Conservation (phyloP, 768 basidiomycete genomes). For the Termitomyces sp. region DNA sequence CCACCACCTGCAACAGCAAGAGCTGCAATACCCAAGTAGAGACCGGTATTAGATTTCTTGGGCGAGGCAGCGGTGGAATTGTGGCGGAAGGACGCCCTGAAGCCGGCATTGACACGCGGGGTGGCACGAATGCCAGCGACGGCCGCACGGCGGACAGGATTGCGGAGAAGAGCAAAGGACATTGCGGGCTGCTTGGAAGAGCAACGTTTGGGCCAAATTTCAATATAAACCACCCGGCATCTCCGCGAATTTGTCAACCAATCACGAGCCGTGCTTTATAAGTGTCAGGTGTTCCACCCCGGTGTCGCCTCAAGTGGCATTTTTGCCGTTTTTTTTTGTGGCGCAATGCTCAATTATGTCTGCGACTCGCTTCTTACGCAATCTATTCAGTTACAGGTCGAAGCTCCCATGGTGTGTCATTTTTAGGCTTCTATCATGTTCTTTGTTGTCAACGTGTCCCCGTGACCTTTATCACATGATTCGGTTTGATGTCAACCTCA, state of each 20-base stretch:
- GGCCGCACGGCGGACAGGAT: constrained; percentile 42
- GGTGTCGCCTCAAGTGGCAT: not conserved
- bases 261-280: constrained; percentile 16
- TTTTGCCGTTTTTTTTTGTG: not conserved
- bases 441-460: not conserved
- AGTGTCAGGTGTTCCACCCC: constrained; percentile 1
- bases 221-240: constrained; percentile 3
- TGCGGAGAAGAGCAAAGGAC: constrained; percentile 53
- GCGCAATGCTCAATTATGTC: constrained; percentile 1
- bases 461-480: constrained; percentile 1
- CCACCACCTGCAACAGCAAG: constrained; percentile 56
- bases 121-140: constrained; percentile 25
- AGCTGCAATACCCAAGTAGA: constrained; percentile 60
- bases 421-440: not conserved
- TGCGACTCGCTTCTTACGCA: not conserved
- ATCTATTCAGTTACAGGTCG: not conserved
- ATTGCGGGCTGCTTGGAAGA: constrained; percentile 30
- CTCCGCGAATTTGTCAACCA: constrained; percentile 16
- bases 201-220: constrained; percentile 12
- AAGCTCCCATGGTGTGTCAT: constrained; percentile 3
- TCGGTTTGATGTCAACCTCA: not conserved
- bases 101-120: constrained; percentile 16
- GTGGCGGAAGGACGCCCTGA: constrained; percentile 46
- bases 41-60: constrained; percentile 46
- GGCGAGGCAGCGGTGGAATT: constrained; percentile 52